Percentiles rank a stretch among this genome's conserved stretches.
Conservation (phyloP, 1,139 yeast species). For the Lodderomyces beijingensis region DNA sequence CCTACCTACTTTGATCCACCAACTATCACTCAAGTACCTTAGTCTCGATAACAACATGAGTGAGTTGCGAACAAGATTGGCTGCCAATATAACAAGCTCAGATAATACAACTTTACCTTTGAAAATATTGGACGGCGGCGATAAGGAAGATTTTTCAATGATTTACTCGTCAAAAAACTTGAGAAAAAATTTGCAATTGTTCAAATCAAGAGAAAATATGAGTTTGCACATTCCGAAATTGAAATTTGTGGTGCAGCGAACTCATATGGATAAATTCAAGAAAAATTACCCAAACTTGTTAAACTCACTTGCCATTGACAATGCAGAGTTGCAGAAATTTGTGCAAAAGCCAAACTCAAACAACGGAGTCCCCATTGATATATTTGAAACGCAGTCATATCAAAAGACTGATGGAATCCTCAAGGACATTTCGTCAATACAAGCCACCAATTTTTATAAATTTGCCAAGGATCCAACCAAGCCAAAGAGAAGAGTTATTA, state of each 20-base stretch:
- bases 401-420: conserved; percentile 32
- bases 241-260: conserved; percentile 53
- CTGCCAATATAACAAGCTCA: conserved; percentile 5
- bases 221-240: conserved; percentile 60
- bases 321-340: conserved; percentile 9
- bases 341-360: conserved; percentile 1
- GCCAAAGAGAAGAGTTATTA: conserved; percentile 49
- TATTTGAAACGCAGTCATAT: conserved; percentile 25
- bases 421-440: conserved; percentile 45
- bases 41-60: conserved; percentile 13
- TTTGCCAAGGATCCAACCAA: conserved; percentile 22
- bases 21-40: conserved; percentile 71
- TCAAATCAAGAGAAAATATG: conserved; percentile 75
- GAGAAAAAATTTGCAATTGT: conserved; percentile 64
- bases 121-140: conserved; percentile 12
- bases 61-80: conserved; percentile 9
- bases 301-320: conserved; percentile 19
- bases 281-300: conserved; percentile 37
- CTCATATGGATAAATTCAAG: conserved; percentile 40
- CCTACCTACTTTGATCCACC: conserved; percentile 75
- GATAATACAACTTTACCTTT: conserved; percentile 6
- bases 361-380: conserved; percentile 38
- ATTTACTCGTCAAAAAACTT: conserved; percentile 63
- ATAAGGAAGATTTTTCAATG: conserved; percentile 9
- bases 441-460: conserved; percentile 38